Conservation (phyloP, 2,329 filamentous ascomycete species). For the Alternaria sp. region DNA sequence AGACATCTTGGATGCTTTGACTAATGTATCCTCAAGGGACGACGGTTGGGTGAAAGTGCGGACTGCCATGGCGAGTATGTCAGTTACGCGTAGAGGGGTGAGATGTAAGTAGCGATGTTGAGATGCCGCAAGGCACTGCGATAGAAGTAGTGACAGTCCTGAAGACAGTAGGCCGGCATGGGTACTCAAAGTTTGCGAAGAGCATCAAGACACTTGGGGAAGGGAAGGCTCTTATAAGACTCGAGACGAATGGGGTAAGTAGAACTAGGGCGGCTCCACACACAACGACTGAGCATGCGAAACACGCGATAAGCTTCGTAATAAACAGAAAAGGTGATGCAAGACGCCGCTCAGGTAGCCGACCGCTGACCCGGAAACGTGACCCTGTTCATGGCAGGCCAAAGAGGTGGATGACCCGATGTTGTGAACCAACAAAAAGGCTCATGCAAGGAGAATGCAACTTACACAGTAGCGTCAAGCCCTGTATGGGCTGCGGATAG, state of each 20-base stretch:
- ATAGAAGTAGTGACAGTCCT: constrained; percentile 94
- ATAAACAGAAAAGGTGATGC: constrained; percentile 39
- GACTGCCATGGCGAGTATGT: constrained; percentile 69
- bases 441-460: constrained; percentile 34
- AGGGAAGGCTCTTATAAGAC: constrained; percentile 42
- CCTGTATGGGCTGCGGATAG: constrained; percentile 26
- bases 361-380: constrained; percentile 47
- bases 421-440: constrained; percentile 26
- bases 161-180: constrained; percentile 82
- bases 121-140: constrained; percentile 87
- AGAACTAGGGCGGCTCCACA: constrained; percentile 30
- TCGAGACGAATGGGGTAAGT: constrained; percentile 48
- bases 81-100: constrained; percentile 73
- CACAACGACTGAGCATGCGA: constrained; percentile 45
- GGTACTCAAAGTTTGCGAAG: constrained; percentile 34
- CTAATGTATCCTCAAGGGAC: constrained; percentile 75
- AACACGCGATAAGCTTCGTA: constrained; percentile 40
- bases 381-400: constrained; percentile 38
- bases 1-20: constrained; percentile 51
- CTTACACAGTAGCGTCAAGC: constrained; percentile 44
- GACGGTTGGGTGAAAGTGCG: constrained; percentile 75
- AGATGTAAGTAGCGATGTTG: constrained; percentile 80
- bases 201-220: constrained; percentile 23
- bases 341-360: constrained; percentile 36
- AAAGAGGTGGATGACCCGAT: constrained; percentile 40